phyloP scores from a whole-genome alignment of 768 basidiomycete species.

The Mycena galericulata region DNA sequence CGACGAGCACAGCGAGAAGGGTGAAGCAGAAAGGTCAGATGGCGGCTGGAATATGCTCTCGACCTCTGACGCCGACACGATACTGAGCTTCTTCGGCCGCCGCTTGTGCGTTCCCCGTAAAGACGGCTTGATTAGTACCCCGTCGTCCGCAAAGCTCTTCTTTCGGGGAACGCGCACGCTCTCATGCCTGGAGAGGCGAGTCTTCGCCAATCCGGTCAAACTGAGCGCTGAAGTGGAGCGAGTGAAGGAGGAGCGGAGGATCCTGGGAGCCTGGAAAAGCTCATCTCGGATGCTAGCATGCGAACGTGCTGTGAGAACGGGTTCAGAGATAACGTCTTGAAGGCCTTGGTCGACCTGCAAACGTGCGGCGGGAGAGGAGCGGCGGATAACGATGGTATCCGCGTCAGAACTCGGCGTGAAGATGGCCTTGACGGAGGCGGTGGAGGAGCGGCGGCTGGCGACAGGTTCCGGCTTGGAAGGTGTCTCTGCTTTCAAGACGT shows the following conservation, averaged over 20 bases:
- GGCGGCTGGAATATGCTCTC: constrained; percentile 37
- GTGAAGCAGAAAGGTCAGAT: constrained; percentile 47
- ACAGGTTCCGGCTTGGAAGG: constrained; percentile 35
- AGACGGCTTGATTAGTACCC: constrained; percentile 41
- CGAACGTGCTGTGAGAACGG: constrained; percentile 74
- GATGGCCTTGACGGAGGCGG: constrained; percentile 72
- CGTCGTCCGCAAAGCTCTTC: constrained; percentile 59
- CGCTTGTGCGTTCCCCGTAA: constrained; percentile 29
- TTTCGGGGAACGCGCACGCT: constrained; percentile 75
- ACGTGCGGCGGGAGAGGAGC: constrained; percentile 74
- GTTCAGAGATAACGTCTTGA: constrained; percentile 84
- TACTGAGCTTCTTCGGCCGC: constrained; percentile 51
- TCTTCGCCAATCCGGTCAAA: constrained; percentile 72
- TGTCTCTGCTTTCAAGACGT: constrained; percentile 22
- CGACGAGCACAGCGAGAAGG: constrained; percentile 54
- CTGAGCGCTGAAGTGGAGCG: constrained; percentile 71
- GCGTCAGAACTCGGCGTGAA: constrained; percentile 67
- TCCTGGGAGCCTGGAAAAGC: constrained; percentile 67
- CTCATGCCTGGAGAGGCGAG: constrained; percentile 73
- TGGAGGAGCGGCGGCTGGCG: constrained; percentile 70
- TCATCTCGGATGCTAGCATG: constrained; percentile 73
- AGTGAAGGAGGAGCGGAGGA: constrained; percentile 54
- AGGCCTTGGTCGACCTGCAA: constrained; percentile 82
- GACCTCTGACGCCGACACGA: constrained; percentile 47
- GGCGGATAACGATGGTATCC: constrained; percentile 73